Conservation (phyloP, 306 rosid genomes). For the Delonix regia region DNA sequence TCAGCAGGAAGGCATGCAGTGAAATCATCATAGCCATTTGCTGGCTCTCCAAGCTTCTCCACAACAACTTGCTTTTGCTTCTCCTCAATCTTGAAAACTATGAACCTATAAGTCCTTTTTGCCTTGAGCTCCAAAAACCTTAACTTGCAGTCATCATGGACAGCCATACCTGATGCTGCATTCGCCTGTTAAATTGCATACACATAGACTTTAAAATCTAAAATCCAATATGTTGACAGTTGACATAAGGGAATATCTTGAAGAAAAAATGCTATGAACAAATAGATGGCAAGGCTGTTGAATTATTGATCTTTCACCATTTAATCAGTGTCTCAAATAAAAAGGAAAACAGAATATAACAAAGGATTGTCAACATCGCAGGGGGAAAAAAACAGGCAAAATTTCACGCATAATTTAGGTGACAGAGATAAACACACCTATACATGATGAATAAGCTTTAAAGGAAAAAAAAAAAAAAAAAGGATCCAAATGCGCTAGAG, state of each 20-base stretch:
- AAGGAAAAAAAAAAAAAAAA: too few species aligned
- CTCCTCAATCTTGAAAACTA: conserved; percentile 82
- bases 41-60: conserved; percentile 79
- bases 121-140: conserved; percentile 83
- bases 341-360: too few species aligned
- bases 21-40: conserved; percentile 69
- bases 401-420: too few species aligned
- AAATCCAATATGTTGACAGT: background rate
- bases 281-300: background rate
- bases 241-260: background rate
- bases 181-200: conserved; percentile 59
- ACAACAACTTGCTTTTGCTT: conserved; percentile 86
- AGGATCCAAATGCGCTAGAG: background rate
- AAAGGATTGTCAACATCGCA: too few species aligned
- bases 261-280: background rate
- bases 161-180: conserved; percentile 84
- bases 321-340: background rate
- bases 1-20: conserved; percentile 75
- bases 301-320: background rate
- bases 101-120: conserved; percentile 72
- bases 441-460: too few species aligned
- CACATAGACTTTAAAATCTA: background rate
- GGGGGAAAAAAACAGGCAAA: background rate
- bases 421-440: too few species aligned
- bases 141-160: conserved; percentile 79